Evolutionary conservation across 352 stramenopile genomes (phyloP).

Genomic region (Pythium dissimile): DNA sequence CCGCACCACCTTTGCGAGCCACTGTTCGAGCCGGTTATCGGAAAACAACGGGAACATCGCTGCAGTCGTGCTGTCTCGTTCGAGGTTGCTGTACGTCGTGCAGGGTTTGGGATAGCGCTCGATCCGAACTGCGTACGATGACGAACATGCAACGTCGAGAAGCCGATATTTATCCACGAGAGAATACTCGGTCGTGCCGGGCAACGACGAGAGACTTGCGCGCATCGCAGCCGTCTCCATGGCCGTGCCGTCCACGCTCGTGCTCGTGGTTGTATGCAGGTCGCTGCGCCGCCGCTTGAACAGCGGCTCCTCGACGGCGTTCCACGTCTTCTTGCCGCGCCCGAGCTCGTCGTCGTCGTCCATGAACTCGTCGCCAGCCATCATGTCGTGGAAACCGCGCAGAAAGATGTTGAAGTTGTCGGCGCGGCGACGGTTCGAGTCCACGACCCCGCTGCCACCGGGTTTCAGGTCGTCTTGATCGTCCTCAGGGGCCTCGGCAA

Average conservation of each 20-base stretch:
- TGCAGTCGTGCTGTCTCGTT: conserved; percentile 29
- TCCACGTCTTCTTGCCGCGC: conserved; percentile 12
- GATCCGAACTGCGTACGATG: conserved; percentile 71
- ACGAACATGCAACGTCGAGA: conserved; percentile 66
- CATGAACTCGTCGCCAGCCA: conserved; percentile 64
- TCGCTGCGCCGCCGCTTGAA: conserved; percentile 55
- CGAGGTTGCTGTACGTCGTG: conserved; percentile 60
- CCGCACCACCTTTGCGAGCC: conserved; percentile 56
- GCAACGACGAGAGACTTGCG: conserved; percentile 55
- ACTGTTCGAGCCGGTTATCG: conserved; percentile 74
- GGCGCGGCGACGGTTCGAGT: conserved; percentile 49
- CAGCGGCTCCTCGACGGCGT: conserved; percentile 50
- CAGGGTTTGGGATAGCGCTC: conserved; percentile 78
- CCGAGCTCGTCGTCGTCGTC: conserved; percentile 30
- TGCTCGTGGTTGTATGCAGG: conserved; percentile 23
- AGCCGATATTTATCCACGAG: conserved; percentile 70
- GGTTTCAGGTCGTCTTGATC: conserved; percentile 35
- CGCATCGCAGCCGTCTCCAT: conserved; percentile 42
- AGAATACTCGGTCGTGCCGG: conserved; percentile 49
- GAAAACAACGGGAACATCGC: conserved; percentile 52
- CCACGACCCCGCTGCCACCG: conserved; percentile 36
- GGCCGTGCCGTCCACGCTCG: conserved; percentile 37
- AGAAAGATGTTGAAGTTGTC: conserved; percentile 87
- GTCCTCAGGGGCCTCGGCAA: conserved; percentile 36
- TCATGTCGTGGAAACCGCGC: conserved; percentile 70